phyloP scores from a whole-genome alignment of 129 eudicot genomes.

The Arctium lappa region DNA sequence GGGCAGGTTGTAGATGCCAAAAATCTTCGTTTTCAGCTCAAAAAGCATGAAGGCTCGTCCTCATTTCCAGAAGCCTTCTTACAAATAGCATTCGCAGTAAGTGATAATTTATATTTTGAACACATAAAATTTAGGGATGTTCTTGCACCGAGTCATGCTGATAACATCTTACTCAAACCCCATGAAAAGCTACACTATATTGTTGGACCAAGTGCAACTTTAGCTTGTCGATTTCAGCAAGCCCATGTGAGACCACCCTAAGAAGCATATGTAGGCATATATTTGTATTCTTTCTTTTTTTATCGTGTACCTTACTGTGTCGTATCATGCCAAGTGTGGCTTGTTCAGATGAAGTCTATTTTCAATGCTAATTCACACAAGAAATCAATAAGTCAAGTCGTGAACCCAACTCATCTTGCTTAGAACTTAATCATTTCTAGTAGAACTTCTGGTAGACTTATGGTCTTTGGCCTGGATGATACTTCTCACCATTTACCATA shows the following conservation, averaged over 20 bases:
- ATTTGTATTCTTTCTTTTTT: not conserved
- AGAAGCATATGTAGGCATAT: not conserved
- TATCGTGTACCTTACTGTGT: not conserved
- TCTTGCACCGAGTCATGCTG: not conserved
- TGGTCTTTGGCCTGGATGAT: not conserved
- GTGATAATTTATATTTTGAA: not conserved
- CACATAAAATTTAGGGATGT: not conserved
- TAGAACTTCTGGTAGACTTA: not conserved
- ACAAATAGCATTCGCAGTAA: constrained; percentile 91
- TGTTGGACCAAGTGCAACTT: not conserved
- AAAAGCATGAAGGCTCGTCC: constrained; percentile 65
- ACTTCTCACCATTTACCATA: not conserved
- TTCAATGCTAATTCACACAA: not conserved
- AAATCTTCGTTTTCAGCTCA: constrained; percentile 84
- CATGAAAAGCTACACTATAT: not conserved
- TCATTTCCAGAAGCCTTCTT: constrained; percentile 88
- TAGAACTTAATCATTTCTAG: not conserved
- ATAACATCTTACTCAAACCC: not conserved
- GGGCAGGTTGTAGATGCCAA: constrained; percentile 93
- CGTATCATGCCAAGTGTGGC: not conserved
- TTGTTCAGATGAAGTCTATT: not conserved
- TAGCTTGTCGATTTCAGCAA: not conserved
- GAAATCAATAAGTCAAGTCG: not conserved
- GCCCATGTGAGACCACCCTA: not conserved
- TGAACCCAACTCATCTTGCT: not conserved